Conservation (phyloP, 1,139 yeast species). For the Sugiyamaella novakii region DNA sequence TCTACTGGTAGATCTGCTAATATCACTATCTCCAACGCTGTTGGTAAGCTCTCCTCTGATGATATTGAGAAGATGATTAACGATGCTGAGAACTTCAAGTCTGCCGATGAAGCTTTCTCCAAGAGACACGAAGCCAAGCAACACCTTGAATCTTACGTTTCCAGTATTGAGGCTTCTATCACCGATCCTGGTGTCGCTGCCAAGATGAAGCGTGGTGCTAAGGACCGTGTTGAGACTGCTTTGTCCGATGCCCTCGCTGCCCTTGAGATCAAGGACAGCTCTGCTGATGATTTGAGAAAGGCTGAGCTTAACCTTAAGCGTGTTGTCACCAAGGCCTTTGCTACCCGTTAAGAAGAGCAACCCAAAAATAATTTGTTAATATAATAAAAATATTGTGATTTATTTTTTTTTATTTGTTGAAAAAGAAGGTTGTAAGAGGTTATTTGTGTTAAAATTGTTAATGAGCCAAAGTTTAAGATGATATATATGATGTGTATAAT, state of each 20-base stretch:
- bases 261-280: slow-evolving; percentile 93
- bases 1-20: slow-evolving; percentile 99
- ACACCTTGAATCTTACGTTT: slow-evolving; percentile 98
- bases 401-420: slow-evolving; percentile 13
- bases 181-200: slow-evolving; percentile 98
- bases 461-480: neutral
- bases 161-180: slow-evolving; percentile 94
- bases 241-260: slow-evolving; percentile 98
- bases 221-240: slow-evolving; percentile 98
- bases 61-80: slow-evolving; percentile 98
- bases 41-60: slow-evolving; percentile 96
- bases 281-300: slow-evolving; percentile 98
- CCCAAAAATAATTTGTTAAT: slow-evolving; percentile 9
- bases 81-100: slow-evolving; percentile 99
- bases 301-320: slow-evolving; percentile 99
- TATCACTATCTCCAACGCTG: slow-evolving; percentile 99
- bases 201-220: slow-evolving; percentile 96
- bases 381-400: slow-evolving; percentile 9
- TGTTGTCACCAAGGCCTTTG: slow-evolving; percentile 99
- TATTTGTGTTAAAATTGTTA: slow-evolving; percentile 7
- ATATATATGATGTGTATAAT: slow-evolving; percentile 8
- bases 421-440: slow-evolving; percentile 14
- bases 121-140: slow-evolving; percentile 99
- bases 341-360: slow-evolving; percentile 73
- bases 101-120: slow-evolving; percentile 99